Base-by-base conservation (phyloP, 208 protist genomes). In the Crithidia sp. region DNA sequence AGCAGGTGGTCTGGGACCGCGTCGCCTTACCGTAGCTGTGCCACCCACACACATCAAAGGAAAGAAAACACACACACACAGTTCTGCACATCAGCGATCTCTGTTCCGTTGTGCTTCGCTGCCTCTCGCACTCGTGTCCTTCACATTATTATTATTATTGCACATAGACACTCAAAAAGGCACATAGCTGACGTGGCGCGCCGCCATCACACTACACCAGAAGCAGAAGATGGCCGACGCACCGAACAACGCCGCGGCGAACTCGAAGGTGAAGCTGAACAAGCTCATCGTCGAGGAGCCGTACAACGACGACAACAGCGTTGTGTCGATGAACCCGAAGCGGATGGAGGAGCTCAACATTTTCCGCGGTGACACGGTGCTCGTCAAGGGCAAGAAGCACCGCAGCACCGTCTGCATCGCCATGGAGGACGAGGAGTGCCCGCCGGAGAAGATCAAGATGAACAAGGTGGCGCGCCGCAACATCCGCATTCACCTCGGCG, bases 381-480 rank as follows among this genome's bases (percentile, higher is more conserved):
- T 98, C 14, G 74, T 99, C 40, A 99, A 99, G 82, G 99, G 99
- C 50, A 99, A 99, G 88, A 98, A 98, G 67, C 88, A 97, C 67
- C 91, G 95, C 68, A 97, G 98, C 82, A 99, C 98, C 19, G 84
- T 99, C 44, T 99, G 94, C 82, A 97, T 99, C 68, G 98, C 98
- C 9, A 87, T 99, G 61, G 82, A 94, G 39, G 98, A 99, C 67
- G 97, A 98, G 56, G 87, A 87, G 39, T 97, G 87, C 70, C 79
- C 76, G 65, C 98, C 98, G 45, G 94, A 88, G 58, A 99, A 99
- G 83, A 98, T 99, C 77, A 95, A 96, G 73, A 99, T 99, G 84
- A 99, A 99, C 92, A 99, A 99, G 82, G 95, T 99, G 16, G 91
- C 99, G 3, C 95, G 99, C 60, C 98, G 98, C 62, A 99, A 99